A percentile compares a stretch with the other conserved stretches of the same genome.
These are phyloP conservation scores for Bacidia gigantensis DNA, from an alignment of 495 filamentous ascomycete species.

Conservation along the genomic window DNA sequence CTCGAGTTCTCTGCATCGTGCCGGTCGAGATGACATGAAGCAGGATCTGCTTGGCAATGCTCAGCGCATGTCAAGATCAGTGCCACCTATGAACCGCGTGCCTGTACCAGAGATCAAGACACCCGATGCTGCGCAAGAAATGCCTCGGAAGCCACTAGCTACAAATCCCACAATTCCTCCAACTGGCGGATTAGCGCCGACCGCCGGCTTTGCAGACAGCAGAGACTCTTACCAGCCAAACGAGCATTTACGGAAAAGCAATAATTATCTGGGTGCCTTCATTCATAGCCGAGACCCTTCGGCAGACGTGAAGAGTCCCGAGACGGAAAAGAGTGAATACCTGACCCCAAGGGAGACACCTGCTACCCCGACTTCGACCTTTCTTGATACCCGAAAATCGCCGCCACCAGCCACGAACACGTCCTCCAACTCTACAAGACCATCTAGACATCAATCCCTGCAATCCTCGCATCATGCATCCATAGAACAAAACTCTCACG, in stretches of 20 bases:
- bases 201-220: constrained; percentile 14
- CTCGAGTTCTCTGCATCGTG: constrained; percentile 31
- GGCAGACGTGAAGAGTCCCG: constrained; percentile 10
- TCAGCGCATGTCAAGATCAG: constrained; percentile 49
- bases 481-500: constrained; percentile 31
- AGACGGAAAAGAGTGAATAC: constrained; percentile 10
- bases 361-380: constrained; percentile 14
- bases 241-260: constrained; percentile 27
- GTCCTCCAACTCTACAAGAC: constrained; percentile 11
- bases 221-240: constrained; percentile 25
- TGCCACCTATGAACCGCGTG: constrained; percentile 34
- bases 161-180: constrained; percentile 6
- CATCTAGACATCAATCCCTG: constrained; percentile 22
- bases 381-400: constrained; percentile 18
- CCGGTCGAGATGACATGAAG: constrained; percentile 37
- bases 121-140: constrained; percentile 11
- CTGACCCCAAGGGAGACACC: constrained; percentile 6
- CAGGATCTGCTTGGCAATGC: constrained; percentile 49
- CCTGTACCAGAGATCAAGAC: constrained; percentile 14
- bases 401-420: constrained; percentile 11
- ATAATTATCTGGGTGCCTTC: constrained; percentile 32
- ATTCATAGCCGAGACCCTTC: constrained; percentile 26
- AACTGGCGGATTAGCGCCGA: constrained; percentile 16
- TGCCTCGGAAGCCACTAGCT: constrained; percentile 15
- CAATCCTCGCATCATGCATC: constrained; percentile 18